Evolutionary conservation across 257 asterid genomes (phyloP), one percentile per base, ranked within the genome.

Genomic region (Eucommia ulmoides): DNA sequence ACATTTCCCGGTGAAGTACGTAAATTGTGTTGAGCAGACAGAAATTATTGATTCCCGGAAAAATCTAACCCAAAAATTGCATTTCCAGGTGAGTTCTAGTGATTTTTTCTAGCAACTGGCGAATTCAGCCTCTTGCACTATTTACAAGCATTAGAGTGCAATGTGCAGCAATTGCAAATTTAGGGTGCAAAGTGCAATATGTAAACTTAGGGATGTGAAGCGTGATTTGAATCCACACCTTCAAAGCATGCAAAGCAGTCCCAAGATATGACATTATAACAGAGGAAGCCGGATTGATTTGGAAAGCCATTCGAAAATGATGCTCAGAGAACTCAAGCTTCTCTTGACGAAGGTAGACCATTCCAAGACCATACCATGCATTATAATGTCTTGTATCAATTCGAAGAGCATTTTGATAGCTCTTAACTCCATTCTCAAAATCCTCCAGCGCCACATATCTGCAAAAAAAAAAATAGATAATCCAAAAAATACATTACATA

Each of bases 331-430:
- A 86, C 59, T 74, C 94, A 51, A 82, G 72, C 74, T 91, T 91
- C 71, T 91, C 98, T 63, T 86, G 96, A 35, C 94, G 75, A 53
- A 86, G 91, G 60, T 83, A 91, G 50, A 91, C 69, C 96, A 91
- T 86, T 60, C 98, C 96, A 68, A 91, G 89, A 51, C 98, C 98
- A 65, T 91, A 75, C 98, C 96, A 91, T 45, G 98, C 96, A 66
- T 91, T 91, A 63, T 91, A 91, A 78, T 91, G 98, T 48, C 96
- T 72, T 49, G 84, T 55, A 70, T 86, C 96, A 60, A 83, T 71
- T 51, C 72, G 74, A 54, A 91, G 93, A 48, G 96, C 96, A 67
- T 65, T 78, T 55, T 81, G 96, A 67, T 76, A 89, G 55, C 98
- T 63, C 74, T 68, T 82, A 61, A 85, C 72, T 52, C 94, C 94